phyloP scores from a whole-genome alignment of 108 stramenopile species.

The Aurantiochytrium sp. region DNA sequence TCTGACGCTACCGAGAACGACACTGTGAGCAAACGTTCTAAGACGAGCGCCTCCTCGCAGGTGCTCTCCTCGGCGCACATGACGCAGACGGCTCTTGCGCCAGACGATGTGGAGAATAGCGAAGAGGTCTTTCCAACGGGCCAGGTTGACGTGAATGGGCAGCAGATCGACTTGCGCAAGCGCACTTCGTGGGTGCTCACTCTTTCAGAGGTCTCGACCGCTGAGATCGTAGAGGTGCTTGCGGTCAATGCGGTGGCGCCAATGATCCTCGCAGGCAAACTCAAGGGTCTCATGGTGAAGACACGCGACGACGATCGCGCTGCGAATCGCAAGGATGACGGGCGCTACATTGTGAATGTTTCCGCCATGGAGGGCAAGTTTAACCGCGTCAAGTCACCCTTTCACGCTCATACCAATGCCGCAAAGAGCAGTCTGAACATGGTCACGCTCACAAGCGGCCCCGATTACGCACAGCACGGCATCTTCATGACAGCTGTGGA shows the following conservation, averaged over 20 bases:
- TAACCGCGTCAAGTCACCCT: slow-evolving; percentile 78
- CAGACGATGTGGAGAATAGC: slow-evolving; percentile 73
- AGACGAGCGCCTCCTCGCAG: not conserved
- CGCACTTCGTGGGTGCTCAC: slow-evolving; percentile 78
- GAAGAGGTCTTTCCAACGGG: slow-evolving; percentile 54
- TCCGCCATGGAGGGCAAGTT: slow-evolving; percentile 89
- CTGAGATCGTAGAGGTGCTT: slow-evolving; percentile 80
- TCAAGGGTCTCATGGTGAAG: slow-evolving; percentile 68
- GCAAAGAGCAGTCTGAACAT: slow-evolving; percentile 86
- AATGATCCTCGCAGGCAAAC: slow-evolving; percentile 71
- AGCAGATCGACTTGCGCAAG: slow-evolving; percentile 71
- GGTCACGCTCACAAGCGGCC: slow-evolving; percentile 74
- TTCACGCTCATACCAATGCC: slow-evolving; percentile 81
- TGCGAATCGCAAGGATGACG: not conserved
- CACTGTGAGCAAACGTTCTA: too few relatives aligned
- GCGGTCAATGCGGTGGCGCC: slow-evolving; percentile 81
- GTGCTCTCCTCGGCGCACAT: not conserved
- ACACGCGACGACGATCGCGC: slow-evolving; percentile 35
- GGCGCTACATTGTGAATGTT: slow-evolving; percentile 77
- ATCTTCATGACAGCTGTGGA: slow-evolving; percentile 84
- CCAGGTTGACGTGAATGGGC: slow-evolving; percentile 72
- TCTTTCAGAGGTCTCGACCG: slow-evolving; percentile 73
- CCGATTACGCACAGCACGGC: slow-evolving; percentile 64
- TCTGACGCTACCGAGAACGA: too few relatives aligned
- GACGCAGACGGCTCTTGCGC: slow-evolving; percentile 62